These are phyloP conservation scores for Dendrobium chrysotoxum DNA, from an alignment of 106 monocot species.

Conservation along the genomic window DNA sequence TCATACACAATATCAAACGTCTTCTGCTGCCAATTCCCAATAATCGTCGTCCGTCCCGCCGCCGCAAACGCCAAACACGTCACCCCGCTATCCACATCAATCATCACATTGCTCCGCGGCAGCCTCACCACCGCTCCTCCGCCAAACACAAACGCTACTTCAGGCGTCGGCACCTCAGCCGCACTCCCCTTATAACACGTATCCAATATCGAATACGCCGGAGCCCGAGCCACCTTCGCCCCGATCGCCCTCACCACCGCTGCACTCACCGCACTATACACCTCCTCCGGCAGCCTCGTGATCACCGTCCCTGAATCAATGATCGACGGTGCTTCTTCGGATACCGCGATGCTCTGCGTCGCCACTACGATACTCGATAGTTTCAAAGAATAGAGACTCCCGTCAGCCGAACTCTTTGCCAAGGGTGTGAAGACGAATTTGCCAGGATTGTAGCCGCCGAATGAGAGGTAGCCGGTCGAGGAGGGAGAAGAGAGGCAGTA, in stretches of 20 bases:
- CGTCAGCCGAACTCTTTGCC: constrained; percentile 24
- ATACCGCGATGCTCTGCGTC: constrained; percentile 10
- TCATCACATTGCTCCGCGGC: constrained; percentile 32
- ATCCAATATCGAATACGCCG: constrained; percentile 51
- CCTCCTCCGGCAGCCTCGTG: constrained; percentile 37
- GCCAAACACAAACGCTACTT: constrained; percentile 36
- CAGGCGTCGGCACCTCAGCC: constrained; percentile 20
- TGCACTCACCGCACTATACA: constrained; percentile 35
- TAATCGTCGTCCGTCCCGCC: constrained; percentile 12
- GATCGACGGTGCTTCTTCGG: constrained; percentile 32
- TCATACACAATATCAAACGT: constrained; percentile 47
- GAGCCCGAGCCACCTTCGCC: constrained; percentile 2
- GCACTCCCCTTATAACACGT: constrained; percentile 49
- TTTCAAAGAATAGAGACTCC: constrained; percentile 37
- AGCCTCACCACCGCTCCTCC: constrained; percentile 44
- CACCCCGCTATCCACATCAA: constrained; percentile 28
- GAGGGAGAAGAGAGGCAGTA: constrained; percentile 82
- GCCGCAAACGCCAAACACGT: constrained; percentile 58
- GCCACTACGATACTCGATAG: constrained; percentile 25
- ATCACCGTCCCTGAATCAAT: constrained; percentile 77
- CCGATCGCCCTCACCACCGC: constrained; percentile 16
- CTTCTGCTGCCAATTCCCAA: constrained; percentile 50
- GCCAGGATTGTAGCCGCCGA: constrained; percentile 19
- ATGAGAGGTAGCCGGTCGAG: constrained; percentile 47
- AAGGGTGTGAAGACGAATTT: constrained; percentile 37